Conservation (phyloP, 2,329 filamentous ascomycete genomes). For the Stagonosporopsis chrysanthemi region DNA sequence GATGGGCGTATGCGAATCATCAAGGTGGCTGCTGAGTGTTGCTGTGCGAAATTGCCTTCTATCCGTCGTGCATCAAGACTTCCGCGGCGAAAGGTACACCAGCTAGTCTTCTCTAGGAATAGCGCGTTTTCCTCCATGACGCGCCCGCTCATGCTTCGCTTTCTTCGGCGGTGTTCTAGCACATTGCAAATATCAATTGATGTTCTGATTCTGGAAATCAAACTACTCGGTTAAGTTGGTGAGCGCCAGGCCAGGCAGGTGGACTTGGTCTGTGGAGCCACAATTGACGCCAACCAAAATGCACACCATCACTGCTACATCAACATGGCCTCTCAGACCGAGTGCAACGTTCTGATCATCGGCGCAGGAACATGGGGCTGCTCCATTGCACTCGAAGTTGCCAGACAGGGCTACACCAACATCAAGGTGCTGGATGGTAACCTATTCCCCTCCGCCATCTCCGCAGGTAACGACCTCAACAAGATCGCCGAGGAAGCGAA, state of each 20-base stretch:
- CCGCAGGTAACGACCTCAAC: constrained; percentile 59
- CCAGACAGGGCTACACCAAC: constrained; percentile 55
- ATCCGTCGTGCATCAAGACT: not conserved
- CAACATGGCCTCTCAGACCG: constrained; percentile 8
- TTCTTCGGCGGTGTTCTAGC: not conserved
- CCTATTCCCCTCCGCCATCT: constrained; percentile 54
- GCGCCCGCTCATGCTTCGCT: not conserved
- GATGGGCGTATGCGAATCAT: constrained; percentile 31
- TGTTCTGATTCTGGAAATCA: not conserved
- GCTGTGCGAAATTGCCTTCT: not conserved
- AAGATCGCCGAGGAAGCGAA: constrained; percentile 54
- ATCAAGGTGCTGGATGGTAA: constrained; percentile 57
- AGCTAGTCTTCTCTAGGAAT: constrained; percentile 4
- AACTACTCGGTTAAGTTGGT: not conserved
- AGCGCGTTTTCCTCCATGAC: not conserved
- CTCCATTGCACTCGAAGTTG: constrained; percentile 58
- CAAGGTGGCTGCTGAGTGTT: constrained; percentile 10
- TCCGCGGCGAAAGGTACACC: constrained; percentile 6
- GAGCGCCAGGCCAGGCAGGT: constrained; percentile 8
- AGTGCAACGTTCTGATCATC: constrained; percentile 51
- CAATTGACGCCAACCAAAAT: not conserved
- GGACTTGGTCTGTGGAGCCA: constrained; percentile 1
- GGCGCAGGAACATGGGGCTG: constrained; percentile 61
- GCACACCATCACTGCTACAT: not conserved
- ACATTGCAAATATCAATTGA: not conserved